These are phyloP conservation scores for Xerocomellus intermedius DNA, from an alignment of 768 basidiomycete species.

Conservation along the genomic window DNA sequence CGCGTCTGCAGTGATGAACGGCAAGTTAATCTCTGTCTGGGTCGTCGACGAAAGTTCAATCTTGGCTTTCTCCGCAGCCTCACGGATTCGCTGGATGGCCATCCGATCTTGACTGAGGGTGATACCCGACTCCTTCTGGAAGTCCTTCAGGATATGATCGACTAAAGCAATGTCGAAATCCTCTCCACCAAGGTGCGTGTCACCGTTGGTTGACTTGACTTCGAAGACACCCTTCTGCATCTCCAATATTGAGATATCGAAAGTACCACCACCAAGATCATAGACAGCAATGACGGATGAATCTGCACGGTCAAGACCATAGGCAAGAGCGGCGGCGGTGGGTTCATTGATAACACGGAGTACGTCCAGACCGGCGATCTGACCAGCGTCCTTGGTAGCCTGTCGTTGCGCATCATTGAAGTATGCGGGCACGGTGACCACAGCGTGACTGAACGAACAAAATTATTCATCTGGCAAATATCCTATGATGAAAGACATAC, in stretches of 20 bases:
- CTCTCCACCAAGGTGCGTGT: conserved; percentile 96
- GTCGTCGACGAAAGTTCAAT: conserved; percentile 93
- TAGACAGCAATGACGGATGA: conserved; percentile 96
- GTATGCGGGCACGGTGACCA: conserved; percentile 96
- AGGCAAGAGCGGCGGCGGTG: conserved; percentile 96
- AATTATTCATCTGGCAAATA: neutral
- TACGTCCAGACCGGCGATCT: conserved; percentile 96
- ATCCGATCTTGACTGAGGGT: conserved; percentile 85
- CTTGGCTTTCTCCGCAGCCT: conserved; percentile 99
- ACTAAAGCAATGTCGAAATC: conserved; percentile 94
- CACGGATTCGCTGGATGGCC: conserved; percentile 98
- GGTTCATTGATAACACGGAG: conserved; percentile 99
- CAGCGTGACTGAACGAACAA: conserved; percentile 58
- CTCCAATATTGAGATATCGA: conserved; percentile 99
- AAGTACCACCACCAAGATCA: conserved; percentile 97
- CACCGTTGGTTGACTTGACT: conserved; percentile 99
- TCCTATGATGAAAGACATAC: conserved; percentile 45
- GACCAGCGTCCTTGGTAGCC: conserved; percentile 97
- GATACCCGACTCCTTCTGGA: conserved; percentile 90
- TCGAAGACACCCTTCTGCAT: conserved; percentile 99
- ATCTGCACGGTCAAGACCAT: conserved; percentile 83
- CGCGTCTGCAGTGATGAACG: conserved; percentile 97
- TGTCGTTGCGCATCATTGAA: conserved; percentile 99
- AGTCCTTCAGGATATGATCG: conserved; percentile 80
- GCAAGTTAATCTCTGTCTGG: conserved; percentile 96